Base-by-base conservation (phyloP, 192 early-diverging fungal species). In the Coemansia sp. region DNA sequence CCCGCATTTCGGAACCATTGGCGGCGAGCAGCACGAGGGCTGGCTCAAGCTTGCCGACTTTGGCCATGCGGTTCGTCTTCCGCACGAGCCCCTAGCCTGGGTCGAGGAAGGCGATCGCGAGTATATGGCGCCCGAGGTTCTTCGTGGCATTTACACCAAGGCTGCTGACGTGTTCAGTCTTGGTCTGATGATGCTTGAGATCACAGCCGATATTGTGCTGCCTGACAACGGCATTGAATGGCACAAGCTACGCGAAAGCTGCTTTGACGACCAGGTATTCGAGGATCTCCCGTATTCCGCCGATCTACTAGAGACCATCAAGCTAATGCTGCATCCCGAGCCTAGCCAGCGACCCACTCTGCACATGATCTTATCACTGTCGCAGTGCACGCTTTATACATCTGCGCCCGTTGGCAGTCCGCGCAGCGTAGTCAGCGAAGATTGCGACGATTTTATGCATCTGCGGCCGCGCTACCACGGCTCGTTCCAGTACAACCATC, bases 131-230 rank as follows among this genome's bases (percentile, higher is more conserved):
- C 91, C 92, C 8, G 97, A 99, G 72, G 74, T 95, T 8, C 73
- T 98, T 67, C 81, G 69, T 18, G 87, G 86, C 7, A 67, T 74
- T 20, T 94, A 90, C 81, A 88, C 88, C 61, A 91, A 89, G 38
- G 87, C 90, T 0, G 93, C 93, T 0, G 97, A 99, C 70, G 82
- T 99, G 20, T 98, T 96, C 66, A 96, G 96, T 75, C 85, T 98
- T 15, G 96, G 96, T 8, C 83, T 98, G 72, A 90, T 95, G 53
- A 73, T 96, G 51, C 87, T 97, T 14, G 96, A 99, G 81, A 89
- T 97, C 39, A 72, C 89, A 14, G 90, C 92, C 7, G 91, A 94
- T 70, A 88, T 93, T n/a, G 85, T 93, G 11, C 83, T 96, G 33
- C 97, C 97, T 1, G 94, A 94, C 39, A 94, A 95, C 69, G 97